These are phyloP conservation scores for Neurospora cerealis DNA, from an alignment of 495 filamentous ascomycete genomes.

Conservation along the genomic window DNA sequence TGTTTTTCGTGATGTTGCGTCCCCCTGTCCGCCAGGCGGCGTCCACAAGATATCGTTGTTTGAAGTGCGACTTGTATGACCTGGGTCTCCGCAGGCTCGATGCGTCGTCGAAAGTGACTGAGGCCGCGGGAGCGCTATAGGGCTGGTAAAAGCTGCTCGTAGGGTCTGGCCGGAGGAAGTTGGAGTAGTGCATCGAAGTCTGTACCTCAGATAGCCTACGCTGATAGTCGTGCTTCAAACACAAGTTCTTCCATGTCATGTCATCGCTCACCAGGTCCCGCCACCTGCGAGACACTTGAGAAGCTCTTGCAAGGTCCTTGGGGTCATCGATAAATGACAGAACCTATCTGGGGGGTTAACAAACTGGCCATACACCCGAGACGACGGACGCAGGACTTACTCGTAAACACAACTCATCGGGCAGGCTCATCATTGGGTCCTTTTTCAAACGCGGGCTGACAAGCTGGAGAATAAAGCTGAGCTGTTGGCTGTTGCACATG, in stretches of 20 bases:
- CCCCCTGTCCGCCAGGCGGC: slow-evolving; percentile 93
- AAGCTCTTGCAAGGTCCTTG: slow-evolving; percentile 80
- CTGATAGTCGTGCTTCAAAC: slow-evolving; percentile 84
- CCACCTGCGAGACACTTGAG: slow-evolving; percentile 89
- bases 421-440: slow-evolving; percentile 82
- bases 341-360: slow-evolving; percentile 42
- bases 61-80: slow-evolving; percentile 93
- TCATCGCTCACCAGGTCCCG: slow-evolving; percentile 88
- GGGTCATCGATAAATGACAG: slow-evolving; percentile 93
- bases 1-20: slow-evolving; percentile 63
- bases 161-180: slow-evolving; percentile 13
- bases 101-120: slow-evolving; percentile 31
- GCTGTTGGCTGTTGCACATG: slow-evolving; percentile 83
- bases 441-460: slow-evolving; percentile 89
- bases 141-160: not conserved
- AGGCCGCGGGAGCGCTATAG: not conserved
- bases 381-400: slow-evolving; percentile 37
- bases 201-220: slow-evolving; percentile 42
- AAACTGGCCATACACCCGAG: not conserved
- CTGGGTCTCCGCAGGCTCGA: slow-evolving; percentile 29
- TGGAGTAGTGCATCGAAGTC: slow-evolving; percentile 15
- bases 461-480: slow-evolving; percentile 90
- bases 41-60: slow-evolving; percentile 93
- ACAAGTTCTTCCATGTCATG: slow-evolving; percentile 95
- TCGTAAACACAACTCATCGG: slow-evolving; percentile 83